These are phyloP conservation scores for Eleusine indica DNA, from an alignment of 176 grass and related monocot species.

Conservation along the genomic window DNA sequence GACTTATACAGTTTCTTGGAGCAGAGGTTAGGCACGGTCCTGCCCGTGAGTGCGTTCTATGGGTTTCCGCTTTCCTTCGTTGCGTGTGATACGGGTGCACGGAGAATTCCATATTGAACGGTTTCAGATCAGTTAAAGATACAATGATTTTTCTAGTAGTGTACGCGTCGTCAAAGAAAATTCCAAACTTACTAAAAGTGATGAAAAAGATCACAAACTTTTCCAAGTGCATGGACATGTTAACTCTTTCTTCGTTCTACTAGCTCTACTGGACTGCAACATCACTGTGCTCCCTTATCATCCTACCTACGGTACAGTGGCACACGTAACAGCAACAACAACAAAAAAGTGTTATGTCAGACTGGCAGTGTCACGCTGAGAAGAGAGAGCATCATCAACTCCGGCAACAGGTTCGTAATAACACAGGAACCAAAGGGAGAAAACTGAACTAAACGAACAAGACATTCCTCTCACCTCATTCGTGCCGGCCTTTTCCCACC, in stretches of 20 bases:
- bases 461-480: too few relatives aligned
- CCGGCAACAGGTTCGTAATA: not conserved
- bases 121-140: not conserved
- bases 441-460: not conserved
- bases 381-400: not conserved
- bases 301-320: too few relatives aligned
- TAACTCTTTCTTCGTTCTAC: too few relatives aligned
- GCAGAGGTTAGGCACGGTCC: not conserved
- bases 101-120: not conserved
- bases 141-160: too few relatives aligned
- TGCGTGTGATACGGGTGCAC: not conserved
- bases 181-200: too few relatives aligned
- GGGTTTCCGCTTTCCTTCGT: not conserved
- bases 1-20: conserved; percentile 2
- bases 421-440: not conserved
- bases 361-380: not conserved
- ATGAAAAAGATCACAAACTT: too few relatives aligned
- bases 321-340: not conserved
- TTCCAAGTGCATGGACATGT: too few relatives aligned
- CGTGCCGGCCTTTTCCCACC: not conserved
- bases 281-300: too few relatives aligned
- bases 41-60: too few relatives aligned
- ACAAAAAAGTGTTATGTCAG: not conserved
- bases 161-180: too few relatives aligned
- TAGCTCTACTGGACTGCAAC: too few relatives aligned